Evolutionary conservation across 164 flowering plant genomes (phyloP), one percentile per base, ranked within the genome.

Genomic region (Piper longum): DNA sequence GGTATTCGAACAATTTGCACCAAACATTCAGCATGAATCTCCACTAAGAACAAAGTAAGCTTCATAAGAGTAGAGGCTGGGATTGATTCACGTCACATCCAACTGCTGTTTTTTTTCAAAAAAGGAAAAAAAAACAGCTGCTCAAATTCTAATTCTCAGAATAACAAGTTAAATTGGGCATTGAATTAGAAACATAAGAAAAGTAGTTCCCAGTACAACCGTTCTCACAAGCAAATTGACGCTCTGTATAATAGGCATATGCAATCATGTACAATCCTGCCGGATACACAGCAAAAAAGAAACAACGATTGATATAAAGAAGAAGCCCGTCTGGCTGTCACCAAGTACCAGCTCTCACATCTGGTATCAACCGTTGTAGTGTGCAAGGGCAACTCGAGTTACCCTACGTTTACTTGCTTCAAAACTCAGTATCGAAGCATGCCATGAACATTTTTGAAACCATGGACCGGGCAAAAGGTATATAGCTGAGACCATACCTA

Each of bases 401-500:
- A 48, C 14, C 52, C 52, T 9, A 48, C 12, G 12, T 5, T 9
- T 3, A 14, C 52, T 5, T 48, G 52, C 14, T 14, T 56, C 83
- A 91, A 70, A 88, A 91, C 56, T 88, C 98, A 8, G 98, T 91
- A 78, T 91, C 96, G 66, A 91, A 87, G 77, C 95, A 87, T 71
- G 84, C 67, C 7, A 69, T 63, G 82, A 85, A 72, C 68, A 83
- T 62, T 75, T 83, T 88, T 1, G 95, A 83, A 64, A 88, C 84
- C 90, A 87, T 83, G 16, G 98, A 64, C 75, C 95, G 73, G 2
- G 96, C 98, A 67, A 91, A 91, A 36, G 98, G 98, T 48, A 91
- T 87, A 79, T 88, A 91, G 78, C 96, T 91, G 82, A 88, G 69
- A 74, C 96, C 85, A 70, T 91, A 91, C 98, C 98, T 91, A 83